A percentile compares a stretch with the other conserved stretches of the same genome.
Evolutionary conservation across 2,329 filamentous ascomycete species (phyloP).

Genomic region (Dothistroma septosporum): DNA sequence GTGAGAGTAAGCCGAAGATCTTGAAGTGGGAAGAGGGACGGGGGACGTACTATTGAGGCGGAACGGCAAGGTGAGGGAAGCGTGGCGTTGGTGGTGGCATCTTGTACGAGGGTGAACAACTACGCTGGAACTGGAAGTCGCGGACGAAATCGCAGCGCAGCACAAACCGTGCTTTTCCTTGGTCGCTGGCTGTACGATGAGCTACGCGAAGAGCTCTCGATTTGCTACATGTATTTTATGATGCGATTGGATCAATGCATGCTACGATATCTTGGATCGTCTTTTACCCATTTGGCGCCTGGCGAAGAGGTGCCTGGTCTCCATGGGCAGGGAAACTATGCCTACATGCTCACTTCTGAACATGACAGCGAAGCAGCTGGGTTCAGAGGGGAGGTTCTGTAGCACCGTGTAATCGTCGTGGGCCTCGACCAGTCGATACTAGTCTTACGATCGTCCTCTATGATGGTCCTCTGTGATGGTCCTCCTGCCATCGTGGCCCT

Average conservation of each 20-base stretch:
- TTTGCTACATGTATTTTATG: neutral
- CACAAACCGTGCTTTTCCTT: neutral
- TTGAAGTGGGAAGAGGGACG: conserved; percentile 46
- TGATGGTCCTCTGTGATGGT: no score
- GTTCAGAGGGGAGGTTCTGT: no score
- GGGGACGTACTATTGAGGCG: conserved; percentile 41
- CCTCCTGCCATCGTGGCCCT: no score
- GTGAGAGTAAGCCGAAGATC: conserved; percentile 17
- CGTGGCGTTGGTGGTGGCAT: neutral
- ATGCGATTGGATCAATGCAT: neutral
- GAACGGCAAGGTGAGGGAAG: neutral
- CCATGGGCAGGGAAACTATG: no score
- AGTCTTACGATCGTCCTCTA: no score
- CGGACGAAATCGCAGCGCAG: neutral
- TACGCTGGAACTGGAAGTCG: neutral
- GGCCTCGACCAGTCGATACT: no score
- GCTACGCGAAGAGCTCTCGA: neutral
- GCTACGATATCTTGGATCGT: neutral
- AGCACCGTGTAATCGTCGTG: no score
- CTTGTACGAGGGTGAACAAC: neutral
- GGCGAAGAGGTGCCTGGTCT: no score
- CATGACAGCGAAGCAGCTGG: no score
- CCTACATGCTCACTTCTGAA: no score
- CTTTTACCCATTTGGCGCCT: no score
- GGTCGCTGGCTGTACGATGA: neutral